Conservation (phyloP, 1,284 basidiomycete genomes). For the Abortiporus biennis region DNA sequence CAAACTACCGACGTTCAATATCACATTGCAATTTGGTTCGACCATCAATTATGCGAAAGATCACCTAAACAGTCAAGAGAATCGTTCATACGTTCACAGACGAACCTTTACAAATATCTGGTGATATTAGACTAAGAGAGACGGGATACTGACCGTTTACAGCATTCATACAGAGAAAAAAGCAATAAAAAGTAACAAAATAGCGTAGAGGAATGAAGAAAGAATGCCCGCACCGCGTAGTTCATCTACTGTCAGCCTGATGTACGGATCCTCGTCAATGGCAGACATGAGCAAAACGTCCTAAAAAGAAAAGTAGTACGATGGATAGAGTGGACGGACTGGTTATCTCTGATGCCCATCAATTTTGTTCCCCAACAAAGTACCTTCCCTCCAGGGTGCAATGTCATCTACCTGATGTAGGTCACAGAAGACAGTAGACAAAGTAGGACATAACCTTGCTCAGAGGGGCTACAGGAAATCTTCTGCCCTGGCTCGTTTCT, state of each 20-base stretch:
- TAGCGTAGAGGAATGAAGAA: constrained; percentile 14
- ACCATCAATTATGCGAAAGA: no score
- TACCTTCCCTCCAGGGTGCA: not conserved
- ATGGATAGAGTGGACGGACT: constrained; percentile 30
- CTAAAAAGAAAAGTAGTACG: constrained; percentile 14
- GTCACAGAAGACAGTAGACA: constrained; percentile 6
- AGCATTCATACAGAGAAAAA: constrained; percentile 10
- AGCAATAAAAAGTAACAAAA: constrained; percentile 8
- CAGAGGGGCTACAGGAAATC: constrained; percentile 55
- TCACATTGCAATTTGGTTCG: no score
- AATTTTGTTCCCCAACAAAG: not conserved
- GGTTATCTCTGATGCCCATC: constrained; percentile 17
- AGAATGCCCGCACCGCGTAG: constrained; percentile 18
- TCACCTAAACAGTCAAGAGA: no score
- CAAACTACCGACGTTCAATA: constrained; percentile 5
- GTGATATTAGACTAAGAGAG: constrained; percentile 9
- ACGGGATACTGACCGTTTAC: constrained; percentile 22
- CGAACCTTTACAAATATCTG: no score
- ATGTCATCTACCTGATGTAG: no score
- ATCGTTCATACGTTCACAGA: no score
- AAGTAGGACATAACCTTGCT: constrained; percentile 4
- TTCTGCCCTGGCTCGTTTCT: constrained; percentile 74
- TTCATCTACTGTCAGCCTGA: not conserved
- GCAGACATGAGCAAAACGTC: constrained; percentile 12
- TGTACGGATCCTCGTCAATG: constrained; percentile 1